Base-by-base conservation (phyloP, 345 rosid species). In the Ceriops zippeliana region DNA sequence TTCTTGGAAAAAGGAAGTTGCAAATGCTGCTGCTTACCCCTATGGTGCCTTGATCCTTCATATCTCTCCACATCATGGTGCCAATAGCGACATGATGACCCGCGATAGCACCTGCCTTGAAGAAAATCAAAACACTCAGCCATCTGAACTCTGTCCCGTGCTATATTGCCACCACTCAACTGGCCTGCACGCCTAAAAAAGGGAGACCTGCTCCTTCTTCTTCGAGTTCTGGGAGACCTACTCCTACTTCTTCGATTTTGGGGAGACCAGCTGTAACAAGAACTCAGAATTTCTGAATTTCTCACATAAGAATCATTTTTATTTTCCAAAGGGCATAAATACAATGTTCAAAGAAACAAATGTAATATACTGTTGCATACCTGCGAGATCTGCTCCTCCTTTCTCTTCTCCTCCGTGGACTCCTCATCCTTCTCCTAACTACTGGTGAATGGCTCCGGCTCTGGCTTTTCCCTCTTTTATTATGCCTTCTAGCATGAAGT, bases 61-160 rank as follows among this genome's bases (percentile, higher is more conserved):
- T 22, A 61, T 65, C 58, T 82, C 8, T 73, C 80, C 65, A 62
- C 52, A 73, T 75, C 83, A 75, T 82, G 83, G 73, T 87, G 92
- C 70, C 46, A 19, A 69, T 74, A 87, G 30, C 90, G 88, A 71
- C 90, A 87, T 24, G 84, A 79, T 30, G 82, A 77, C 68, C 88
- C 90, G 8, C 90, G 90, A 27, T 77, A 69, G 77, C 92, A 87
- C 81, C 72, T 82, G 62, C 92, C 87, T 21, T 87, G 81, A 60
- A 67, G 75, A 73, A 80, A 87, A 76, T 87, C 82, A 72, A 87
- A 86, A 76, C 92, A 87, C 20, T 67, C 76, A 34, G 63, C 76
- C 67, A 56, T 72, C 58, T 70, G 83, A 67, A 78, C 75, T 61
- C 72, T 84, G 49, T 49, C 78, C 68, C 68, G 28, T 70, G 81